Conservation (phyloP, 2,329 filamentous ascomycete genomes). For the Fusarium gaditjirri region DNA sequence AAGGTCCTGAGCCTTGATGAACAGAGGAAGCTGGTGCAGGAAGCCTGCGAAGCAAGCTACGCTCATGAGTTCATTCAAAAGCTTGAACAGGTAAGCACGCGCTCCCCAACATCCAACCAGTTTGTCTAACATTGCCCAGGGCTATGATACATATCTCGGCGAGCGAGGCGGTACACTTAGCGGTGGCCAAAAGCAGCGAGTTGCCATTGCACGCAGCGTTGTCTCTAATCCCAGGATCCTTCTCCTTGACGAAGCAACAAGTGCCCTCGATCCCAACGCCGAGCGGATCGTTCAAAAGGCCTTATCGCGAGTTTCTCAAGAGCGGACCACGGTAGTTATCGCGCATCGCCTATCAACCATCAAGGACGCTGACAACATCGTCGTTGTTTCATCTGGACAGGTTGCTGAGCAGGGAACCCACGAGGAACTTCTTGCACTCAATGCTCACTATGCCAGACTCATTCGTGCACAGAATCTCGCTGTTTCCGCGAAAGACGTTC, state of each 20-base stretch:
- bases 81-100: constrained; percentile 14
- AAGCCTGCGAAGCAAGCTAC: constrained; percentile 37
- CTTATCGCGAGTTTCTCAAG: constrained; percentile 60
- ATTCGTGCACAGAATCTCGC: constrained; percentile 35
- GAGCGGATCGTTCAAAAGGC: constrained; percentile 63
- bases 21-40: constrained; percentile 12
- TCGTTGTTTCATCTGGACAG: constrained; percentile 35
- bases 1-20: not conserved
- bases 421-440: constrained; percentile 17
- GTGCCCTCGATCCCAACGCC: constrained; percentile 57
- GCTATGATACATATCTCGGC: constrained; percentile 40
- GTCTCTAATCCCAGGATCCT: constrained; percentile 68
- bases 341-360: constrained; percentile 62
- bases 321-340: constrained; percentile 70
- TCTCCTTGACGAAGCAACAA: constrained; percentile 73
- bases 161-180: constrained; percentile 38
- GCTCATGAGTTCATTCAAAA: constrained; percentile 41
- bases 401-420: constrained; percentile 42
- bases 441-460: constrained; percentile 33
- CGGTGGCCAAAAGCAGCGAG: constrained; percentile 71
- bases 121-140: not conserved
- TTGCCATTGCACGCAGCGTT: constrained; percentile 72
- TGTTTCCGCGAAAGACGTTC: not conserved
- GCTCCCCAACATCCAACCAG: fast-evolving
- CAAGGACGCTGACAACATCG: constrained; percentile 43